Base-by-base conservation (phyloP, 352 stramenopile species). In the Phytophthora pisi region DNA sequence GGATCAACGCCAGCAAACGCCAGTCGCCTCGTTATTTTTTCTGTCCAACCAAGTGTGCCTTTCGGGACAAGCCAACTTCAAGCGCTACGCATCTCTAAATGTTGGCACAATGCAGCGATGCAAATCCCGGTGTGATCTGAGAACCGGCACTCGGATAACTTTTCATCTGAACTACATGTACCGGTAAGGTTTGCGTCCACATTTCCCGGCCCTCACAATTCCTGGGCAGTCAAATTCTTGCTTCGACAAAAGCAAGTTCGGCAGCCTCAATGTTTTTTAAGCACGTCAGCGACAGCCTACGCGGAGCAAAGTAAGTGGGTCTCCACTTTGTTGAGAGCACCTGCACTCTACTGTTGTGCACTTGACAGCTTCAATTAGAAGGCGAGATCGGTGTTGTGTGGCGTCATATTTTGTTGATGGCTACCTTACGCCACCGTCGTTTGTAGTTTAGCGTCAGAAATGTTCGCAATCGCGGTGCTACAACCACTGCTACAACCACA, bases 61-160 rank as follows among this genome's bases (percentile, higher is more conserved):
- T 40, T 31, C 28, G 28, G 28, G 34, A 40, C 34, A 40, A 11
- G 11, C 34, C 34, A 40, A 40, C 34, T 40, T 40, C 34, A 40
- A 40, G 34, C 34, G 34, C 34, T 40, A 15, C 34, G 34, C 34
- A 40, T 38, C 31, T 38, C 31, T 38, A 20, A 31, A 64, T 51
- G 34, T 43, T 24, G 4, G 40, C 8, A 57, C 58, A 52, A 65
- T 24, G 11, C 13, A 52, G 30, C 58, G 58, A 65, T 31, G n/a
- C 58, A 58, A 65, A 65, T 65, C 58, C 5, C 34, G 46, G 45
- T 18, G 42, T 15, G 46, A 64, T 64, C 46, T 50, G 31, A 28
- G 56, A 54, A 4, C 30, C 15, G 23, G 40, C 40, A 18, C 11
- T 11, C 13, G 31, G 30, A 15, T 50, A 47, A 46, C 31, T 61